A percentile compares a stretch with the other conserved stretches of the same genome.
Evolutionary conservation across 116 monocot genomes (phyloP).

Genomic region (Trichopus zeylanicus): DNA sequence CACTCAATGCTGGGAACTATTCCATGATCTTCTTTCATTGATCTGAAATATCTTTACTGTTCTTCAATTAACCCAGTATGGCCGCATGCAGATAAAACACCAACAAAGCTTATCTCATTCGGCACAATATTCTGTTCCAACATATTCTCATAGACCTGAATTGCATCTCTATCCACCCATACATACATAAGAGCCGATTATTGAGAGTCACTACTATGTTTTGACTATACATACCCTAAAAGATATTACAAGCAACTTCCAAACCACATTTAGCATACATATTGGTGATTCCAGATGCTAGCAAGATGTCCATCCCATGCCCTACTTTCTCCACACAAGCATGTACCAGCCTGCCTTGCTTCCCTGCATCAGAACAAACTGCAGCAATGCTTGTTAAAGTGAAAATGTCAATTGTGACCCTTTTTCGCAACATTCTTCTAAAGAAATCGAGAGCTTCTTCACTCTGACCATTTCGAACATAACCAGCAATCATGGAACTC

Average conservation of each 20-base stretch:
- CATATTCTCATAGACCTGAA: conserved; percentile 53
- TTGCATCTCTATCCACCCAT: conserved; percentile 55
- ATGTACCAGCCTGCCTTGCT: conserved; percentile 62
- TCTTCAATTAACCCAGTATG: conserved; percentile 53
- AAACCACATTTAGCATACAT: conserved; percentile 91
- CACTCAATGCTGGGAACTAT: conserved; percentile 39
- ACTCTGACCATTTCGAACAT: conserved; percentile 49
- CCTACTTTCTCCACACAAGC: conserved; percentile 59
- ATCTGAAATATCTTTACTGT: conserved; percentile 45
- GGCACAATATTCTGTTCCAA: conserved; percentile 53
- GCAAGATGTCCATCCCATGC: conserved; percentile 33
- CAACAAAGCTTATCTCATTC: conserved; percentile 59
- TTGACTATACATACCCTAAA: conserved; percentile 10
- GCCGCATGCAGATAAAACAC: conserved; percentile 71
- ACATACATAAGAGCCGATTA: conserved; percentile 47
- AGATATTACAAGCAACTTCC: conserved; percentile 44
- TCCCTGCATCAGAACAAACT: conserved; percentile 59
- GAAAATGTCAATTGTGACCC: conserved; percentile 26
- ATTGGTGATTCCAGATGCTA: conserved; percentile 48
- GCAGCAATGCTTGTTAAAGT: conserved; percentile 56
- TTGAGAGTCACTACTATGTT: conserved; percentile 65
- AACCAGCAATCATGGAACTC: conserved; percentile 75
- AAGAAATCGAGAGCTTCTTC: conserved; percentile 63
- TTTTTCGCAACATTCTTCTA: conserved; percentile 29
- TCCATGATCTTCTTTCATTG: conserved; percentile 52